Percentiles rank a stretch among this genome's conserved stretches.
Evolutionary conservation across 2,329 filamentous ascomycete genomes (phyloP).

Genomic region (Botrytis byssoidea): DNA sequence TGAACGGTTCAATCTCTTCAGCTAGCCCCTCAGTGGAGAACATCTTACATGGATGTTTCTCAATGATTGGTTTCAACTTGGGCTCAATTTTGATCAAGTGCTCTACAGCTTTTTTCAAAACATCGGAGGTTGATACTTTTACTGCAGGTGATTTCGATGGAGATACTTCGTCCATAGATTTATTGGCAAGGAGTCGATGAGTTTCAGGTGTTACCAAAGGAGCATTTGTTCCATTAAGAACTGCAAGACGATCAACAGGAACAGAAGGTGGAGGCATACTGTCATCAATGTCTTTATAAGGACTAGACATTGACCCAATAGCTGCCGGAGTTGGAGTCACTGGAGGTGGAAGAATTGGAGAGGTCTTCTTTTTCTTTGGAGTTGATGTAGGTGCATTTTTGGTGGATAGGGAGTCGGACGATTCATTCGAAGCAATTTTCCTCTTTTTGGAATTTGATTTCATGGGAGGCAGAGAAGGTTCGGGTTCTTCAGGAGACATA

Average conservation of each 20-base stretch:
- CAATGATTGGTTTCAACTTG: slow-evolving; percentile 68
- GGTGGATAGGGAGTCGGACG: slow-evolving; percentile 19
- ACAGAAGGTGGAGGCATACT: slow-evolving; percentile 29
- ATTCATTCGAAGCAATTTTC: slow-evolving; percentile 24
- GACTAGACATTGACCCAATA: slow-evolving; percentile 47
- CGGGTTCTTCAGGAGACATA: background rate
- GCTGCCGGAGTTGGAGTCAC: slow-evolving; percentile 50
- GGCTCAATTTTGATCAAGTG: slow-evolving; percentile 73
- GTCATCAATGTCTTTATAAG: slow-evolving; percentile 44
- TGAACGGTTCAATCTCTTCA: slow-evolving; percentile 86
- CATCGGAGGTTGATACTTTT: slow-evolving; percentile 59
- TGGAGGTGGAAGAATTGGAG: slow-evolving; percentile 35
- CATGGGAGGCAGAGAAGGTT: background rate
- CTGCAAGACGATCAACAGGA: slow-evolving; percentile 52
- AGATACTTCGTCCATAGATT: slow-evolving; percentile 53
- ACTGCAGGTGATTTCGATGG: slow-evolving; percentile 48
- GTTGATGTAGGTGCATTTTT: slow-evolving; percentile 30
- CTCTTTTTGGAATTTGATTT: background rate
- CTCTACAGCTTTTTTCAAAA: slow-evolving; percentile 72
- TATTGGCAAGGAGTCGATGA: slow-evolving; percentile 58
- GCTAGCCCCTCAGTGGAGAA: slow-evolving; percentile 82
- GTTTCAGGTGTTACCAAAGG: slow-evolving; percentile 69
- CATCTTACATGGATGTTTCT: slow-evolving; percentile 70
- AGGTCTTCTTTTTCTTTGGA: slow-evolving; percentile 22
- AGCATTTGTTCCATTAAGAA: slow-evolving; percentile 66